Percentiles rank a stretch among this genome's conserved stretches.
Evolutionary conservation across 768 basidiomycete species (phyloP).

Genomic region (Lyophyllum atratum): DNA sequence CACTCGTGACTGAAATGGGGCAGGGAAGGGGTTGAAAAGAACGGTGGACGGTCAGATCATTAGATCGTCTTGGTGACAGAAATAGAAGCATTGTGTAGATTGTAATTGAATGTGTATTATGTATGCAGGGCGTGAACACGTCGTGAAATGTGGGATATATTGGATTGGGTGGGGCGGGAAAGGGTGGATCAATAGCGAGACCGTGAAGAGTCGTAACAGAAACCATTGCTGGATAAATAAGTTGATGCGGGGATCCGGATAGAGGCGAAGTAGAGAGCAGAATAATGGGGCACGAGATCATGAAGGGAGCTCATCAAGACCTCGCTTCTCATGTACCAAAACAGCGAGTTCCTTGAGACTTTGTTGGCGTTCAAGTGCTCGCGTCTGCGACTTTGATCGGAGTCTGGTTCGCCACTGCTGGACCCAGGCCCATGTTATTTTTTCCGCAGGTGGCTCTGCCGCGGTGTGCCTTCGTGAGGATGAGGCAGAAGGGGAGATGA

Average conservation of each 20-base stretch:
- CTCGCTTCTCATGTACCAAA: slow-evolving; percentile 59
- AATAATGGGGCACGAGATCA: slow-evolving; percentile 18
- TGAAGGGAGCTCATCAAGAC: slow-evolving; percentile 41
- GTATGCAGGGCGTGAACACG: slow-evolving; percentile 10
- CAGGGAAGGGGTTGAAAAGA: slow-evolving; percentile 11
- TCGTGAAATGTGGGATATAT: slow-evolving; percentile 21
- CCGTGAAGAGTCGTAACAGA: slow-evolving; percentile 12
- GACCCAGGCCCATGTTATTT: slow-evolving; percentile 61
- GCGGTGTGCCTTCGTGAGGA: slow-evolving; percentile 17
- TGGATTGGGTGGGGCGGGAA: slow-evolving; percentile 5
- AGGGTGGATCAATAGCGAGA: neutral
- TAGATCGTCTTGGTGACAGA: slow-evolving; percentile 20
- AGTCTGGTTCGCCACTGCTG: slow-evolving; percentile 68
- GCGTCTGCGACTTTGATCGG: slow-evolving; percentile 52
- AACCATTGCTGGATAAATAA: slow-evolving; percentile 22
- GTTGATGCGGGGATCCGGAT: slow-evolving; percentile 11
- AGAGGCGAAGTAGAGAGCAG: slow-evolving; percentile 6
- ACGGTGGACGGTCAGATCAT: slow-evolving; percentile 26
- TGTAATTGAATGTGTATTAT: slow-evolving; percentile 17
- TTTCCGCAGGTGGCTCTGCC: slow-evolving; percentile 20
- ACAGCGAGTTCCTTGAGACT: slow-evolving; percentile 48
- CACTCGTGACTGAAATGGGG: slow-evolving; percentile 3
- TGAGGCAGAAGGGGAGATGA: slow-evolving; percentile 42
- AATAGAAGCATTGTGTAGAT: slow-evolving; percentile 9
- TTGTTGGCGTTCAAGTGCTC: slow-evolving; percentile 44